Percentiles rank a stretch among this genome's conserved stretches.
These are phyloP conservation scores for Acorus calamus DNA, from an alignment of 106 monocot genomes.

Conservation along the genomic window DNA sequence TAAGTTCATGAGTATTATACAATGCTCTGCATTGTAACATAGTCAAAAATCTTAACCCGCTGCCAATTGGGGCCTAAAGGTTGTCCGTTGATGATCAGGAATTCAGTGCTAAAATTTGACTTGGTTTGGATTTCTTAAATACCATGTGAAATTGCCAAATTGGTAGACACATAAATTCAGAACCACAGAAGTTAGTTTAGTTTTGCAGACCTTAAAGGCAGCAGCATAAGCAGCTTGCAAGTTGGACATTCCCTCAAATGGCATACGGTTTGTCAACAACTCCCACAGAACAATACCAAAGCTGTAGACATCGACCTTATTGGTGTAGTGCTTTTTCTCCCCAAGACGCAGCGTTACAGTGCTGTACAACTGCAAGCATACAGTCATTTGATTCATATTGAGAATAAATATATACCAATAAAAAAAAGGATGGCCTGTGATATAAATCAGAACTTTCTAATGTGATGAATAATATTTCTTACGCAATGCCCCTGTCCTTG, in stretches of 20 bases:
- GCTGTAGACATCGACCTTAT: constrained; percentile 97
- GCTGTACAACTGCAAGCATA: constrained; percentile 70
- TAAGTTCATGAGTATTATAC: no score
- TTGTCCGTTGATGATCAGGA: no score
- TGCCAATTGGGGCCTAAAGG: no score
- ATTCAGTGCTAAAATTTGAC: no score
- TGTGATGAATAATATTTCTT: no score
- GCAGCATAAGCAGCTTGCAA: constrained; percentile 98
- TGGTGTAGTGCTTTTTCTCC: constrained; percentile 97
- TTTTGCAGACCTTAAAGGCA: constrained; percentile 77
- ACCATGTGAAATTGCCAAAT: no score
- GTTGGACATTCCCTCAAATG: constrained; percentile 99
- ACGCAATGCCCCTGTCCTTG: no score
- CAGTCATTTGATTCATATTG: background rate
- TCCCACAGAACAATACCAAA: constrained; percentile 97
- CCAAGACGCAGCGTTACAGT: constrained; percentile 87
- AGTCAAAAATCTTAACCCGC: no score
- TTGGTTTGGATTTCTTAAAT: no score
- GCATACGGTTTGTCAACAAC: constrained; percentile 90
- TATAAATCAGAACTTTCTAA: no score
- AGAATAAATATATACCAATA: background rate
- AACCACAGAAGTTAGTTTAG: background rate
- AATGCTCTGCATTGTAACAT: no score
- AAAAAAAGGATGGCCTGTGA: background rate
- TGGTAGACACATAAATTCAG: no score